Base-by-base conservation (phyloP, 2,329 filamentous ascomycete species). In the Ascochyta koolunga region DNA sequence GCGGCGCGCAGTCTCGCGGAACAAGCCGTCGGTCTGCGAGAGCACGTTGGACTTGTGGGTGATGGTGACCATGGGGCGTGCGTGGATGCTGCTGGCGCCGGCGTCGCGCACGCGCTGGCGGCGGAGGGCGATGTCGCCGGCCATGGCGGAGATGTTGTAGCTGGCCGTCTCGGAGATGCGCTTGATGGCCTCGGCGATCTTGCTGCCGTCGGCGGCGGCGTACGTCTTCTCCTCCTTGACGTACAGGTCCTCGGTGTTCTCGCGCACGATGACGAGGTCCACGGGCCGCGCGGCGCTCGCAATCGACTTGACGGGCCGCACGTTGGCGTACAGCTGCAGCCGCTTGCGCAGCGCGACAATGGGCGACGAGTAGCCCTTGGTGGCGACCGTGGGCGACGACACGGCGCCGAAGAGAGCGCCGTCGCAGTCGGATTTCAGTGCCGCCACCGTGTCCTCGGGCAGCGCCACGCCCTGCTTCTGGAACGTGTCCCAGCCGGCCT, bases 11-110 rank as follows among this genome's bases (percentile, higher is more conserved):
- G 90, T 89, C 65, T 88, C 82, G 65, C 95, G 88, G 86, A 99
- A 99, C 41, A 99, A 85, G 27, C 95, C 95, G 77, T 99, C 95
- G 15, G 95, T 98, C 77, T 98, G 93, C 37, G 89, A 92, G 24
- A 99, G 85, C 19, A 99, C 95, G 79, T 99, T 99, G 76, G 89
- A 93, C 83, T 99, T 99, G 84, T 99, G 95, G 43, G 95, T 98
- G 75, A 99, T 91, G 56, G 95, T 99, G 56, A 99, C 93, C 67
- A 93, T 83, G 24, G 92, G 87, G 38, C 79, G 73, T 46, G 78
- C 77, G 78, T 92, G 89, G 61, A 89, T 87, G 73, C 83, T 86
- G 22, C 79, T 68, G 0, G 68, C 74, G n/a, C 78, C 77, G 5
- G 78, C 74, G 33, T 87, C 83, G 59, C 93, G 86, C 67, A 96